Evolutionary conservation across 352 stramenopile genomes (phyloP).

Genomic region (Phytophthora pluvialis): DNA sequence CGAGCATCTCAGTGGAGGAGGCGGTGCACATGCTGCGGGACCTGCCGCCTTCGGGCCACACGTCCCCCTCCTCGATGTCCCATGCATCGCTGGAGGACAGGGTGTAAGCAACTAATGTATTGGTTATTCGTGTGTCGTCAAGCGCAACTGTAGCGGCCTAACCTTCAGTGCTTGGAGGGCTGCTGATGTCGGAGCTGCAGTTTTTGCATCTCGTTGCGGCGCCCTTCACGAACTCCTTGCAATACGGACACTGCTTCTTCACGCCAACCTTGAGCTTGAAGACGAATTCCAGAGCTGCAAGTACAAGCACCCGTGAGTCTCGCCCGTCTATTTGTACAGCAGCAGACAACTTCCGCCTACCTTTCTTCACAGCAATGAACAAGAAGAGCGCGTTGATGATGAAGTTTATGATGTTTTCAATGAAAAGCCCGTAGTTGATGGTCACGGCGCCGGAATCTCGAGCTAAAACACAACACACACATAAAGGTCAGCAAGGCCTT

Average conservation of each 20-base stretch:
- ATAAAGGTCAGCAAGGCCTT: not conserved
- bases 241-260: conserved; percentile 70
- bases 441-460: conserved; percentile 64
- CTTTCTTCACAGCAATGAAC: conserved; percentile 78
- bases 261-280: conserved; percentile 70
- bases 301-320: not conserved
- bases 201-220: conserved; percentile 52
- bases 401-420: conserved; percentile 79
- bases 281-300: conserved; percentile 55
- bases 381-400: conserved; percentile 76
- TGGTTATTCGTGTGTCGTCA: conserved; percentile 1
- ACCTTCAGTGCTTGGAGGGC: conserved; percentile 3
- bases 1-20: conserved; percentile 41
- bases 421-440: conserved; percentile 74
- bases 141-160: too few relatives aligned
- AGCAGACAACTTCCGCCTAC: conserved; percentile 15
- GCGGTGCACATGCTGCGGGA: conserved; percentile 38
- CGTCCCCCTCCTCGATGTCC: conserved; percentile 34
- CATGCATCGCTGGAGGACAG: conserved; percentile 27
- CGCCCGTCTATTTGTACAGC: not conserved
- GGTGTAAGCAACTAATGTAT: conserved; percentile 21
- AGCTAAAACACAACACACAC: conserved; percentile 31
- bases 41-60: conserved; percentile 17
- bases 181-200: conserved; percentile 36
- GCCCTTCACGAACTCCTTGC: conserved; percentile 75